Evolutionary conservation across 2,329 filamentous ascomycete species (phyloP).

Genomic region (Aspergillus candidus): DNA sequence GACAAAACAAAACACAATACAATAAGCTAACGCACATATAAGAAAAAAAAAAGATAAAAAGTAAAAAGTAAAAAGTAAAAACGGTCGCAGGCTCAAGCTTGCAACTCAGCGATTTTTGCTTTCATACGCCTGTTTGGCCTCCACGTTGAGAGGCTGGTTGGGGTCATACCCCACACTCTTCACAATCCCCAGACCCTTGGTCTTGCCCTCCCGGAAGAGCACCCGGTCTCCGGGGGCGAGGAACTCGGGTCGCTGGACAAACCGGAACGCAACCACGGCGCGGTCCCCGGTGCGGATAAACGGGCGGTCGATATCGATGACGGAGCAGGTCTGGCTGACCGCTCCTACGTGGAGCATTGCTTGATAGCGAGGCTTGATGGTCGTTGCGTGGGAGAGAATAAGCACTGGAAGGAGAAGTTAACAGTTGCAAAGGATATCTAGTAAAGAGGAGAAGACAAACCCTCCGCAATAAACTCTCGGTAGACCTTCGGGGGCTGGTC

Average conservation of each 20-base stretch:
- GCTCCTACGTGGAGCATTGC: conserved; percentile 97
- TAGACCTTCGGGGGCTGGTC: conserved; percentile 70
- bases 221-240: conserved; percentile 81
- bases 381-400: conserved; percentile 91
- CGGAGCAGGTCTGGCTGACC: conserved; percentile 90
- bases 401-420: conserved; percentile 53
- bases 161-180: conserved; percentile 85
- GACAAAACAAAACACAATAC: background rate
- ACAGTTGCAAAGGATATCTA: background rate
- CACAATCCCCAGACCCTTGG: conserved; percentile 91
- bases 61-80: background rate
- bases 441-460: conserved; percentile 34
- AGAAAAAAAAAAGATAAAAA: background rate
- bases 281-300: conserved; percentile 92
- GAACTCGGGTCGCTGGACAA: conserved; percentile 91
- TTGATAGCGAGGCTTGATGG: conserved; percentile 94
- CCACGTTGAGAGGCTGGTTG: conserved; percentile 43
- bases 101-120: conserved; percentile 1
- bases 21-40: background rate
- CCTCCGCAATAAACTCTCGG: conserved; percentile 71
- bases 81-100: conserved; percentile 1
- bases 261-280: conserved; percentile 89
- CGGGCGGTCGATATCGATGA: conserved; percentile 94
- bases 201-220: conserved; percentile 87
- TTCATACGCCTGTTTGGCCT: conserved; percentile 23